These are phyloP conservation scores for Hysterium pulicare DNA, from an alignment of 2,329 filamentous ascomycete genomes.

Conservation along the genomic window DNA sequence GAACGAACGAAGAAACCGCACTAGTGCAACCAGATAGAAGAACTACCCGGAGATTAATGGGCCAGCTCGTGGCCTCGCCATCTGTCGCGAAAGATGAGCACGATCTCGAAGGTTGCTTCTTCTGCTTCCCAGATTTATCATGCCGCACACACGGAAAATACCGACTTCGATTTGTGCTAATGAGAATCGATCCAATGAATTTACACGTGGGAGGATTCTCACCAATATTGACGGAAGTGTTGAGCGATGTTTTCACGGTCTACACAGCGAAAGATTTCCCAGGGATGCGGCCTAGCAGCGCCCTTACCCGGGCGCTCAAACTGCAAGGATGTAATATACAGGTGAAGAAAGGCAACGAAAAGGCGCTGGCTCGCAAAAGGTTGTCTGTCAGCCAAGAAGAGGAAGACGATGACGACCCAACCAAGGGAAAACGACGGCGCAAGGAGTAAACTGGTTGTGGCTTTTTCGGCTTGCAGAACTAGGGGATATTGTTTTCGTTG, in stretches of 20 bases:
- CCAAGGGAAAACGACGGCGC: slow-evolving; percentile 31
- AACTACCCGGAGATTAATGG: slow-evolving; percentile 74
- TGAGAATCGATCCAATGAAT: slow-evolving; percentile 64
- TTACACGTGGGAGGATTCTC: slow-evolving; percentile 53
- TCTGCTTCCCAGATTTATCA: slow-evolving; percentile 79
- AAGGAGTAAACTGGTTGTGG: slow-evolving; percentile 23
- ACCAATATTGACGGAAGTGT: slow-evolving; percentile 49
- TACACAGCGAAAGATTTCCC: slow-evolving; percentile 85
- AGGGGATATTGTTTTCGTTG: slow-evolving; percentile 1
- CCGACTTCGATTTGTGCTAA: slow-evolving; percentile 68
- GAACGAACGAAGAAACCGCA: slow-evolving; percentile 63
- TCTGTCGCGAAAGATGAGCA: slow-evolving; percentile 74
- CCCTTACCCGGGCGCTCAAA: slow-evolving; percentile 69
- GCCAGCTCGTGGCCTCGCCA: slow-evolving; percentile 71
- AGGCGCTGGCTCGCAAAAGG: slow-evolving; percentile 45
- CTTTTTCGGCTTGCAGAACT: neutral
- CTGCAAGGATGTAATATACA: slow-evolving; percentile 80
- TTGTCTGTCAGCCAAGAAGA: slow-evolving; percentile 39
- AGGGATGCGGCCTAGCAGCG: slow-evolving; percentile 75
- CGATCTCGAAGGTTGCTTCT: slow-evolving; percentile 73
- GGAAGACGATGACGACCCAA: slow-evolving; percentile 32
- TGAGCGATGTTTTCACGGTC: slow-evolving; percentile 72
- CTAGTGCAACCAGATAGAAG: slow-evolving; percentile 67
- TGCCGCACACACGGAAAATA: slow-evolving; percentile 76
- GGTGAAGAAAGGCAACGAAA: slow-evolving; percentile 81